Base-by-base conservation (phyloP, 495 filamentous ascomycete species). In the Penicillium egyptiacum region DNA sequence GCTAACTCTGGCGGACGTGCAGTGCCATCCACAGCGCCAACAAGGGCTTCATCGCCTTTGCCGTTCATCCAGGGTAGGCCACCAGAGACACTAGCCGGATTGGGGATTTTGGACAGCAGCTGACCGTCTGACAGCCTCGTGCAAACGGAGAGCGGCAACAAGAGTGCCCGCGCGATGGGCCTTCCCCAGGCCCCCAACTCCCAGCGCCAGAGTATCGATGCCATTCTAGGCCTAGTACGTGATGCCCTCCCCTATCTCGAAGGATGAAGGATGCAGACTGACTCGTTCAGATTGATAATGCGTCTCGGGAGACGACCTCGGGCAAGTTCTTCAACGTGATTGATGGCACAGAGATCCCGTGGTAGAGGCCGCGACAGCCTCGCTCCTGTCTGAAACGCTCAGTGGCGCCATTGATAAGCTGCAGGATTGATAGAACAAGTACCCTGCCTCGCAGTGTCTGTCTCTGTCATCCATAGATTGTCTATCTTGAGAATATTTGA, bases 301-400 rank as follows among this genome's bases (percentile, higher is more conserved):
- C 37, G 37, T 17, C 37, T 9, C n/a, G n/a, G n/a, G 37, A 40
- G n/a, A 40, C 37, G 16, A 40, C n/a, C 8, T 40, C 37, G 6
- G 37, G 37, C 8, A 40, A 19, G 37, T 40, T 19, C n/a, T 40
- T 17, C 3, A 17, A 40, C 37, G 37, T 19, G 5, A 40, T 40
- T 19, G n/a, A 40, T 40, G n/a, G 37, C 5, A 40, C 6, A 6
- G 37, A 19, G 37, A 19, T 40, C 37, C n/a, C n/a, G n/a, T 40
- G n/a, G 37, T 40, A 40, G 37, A 40, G n/a, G 37, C 37, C n/a
- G 37, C 37, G n/a, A 40, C n/a, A 40, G 37, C n/a, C n/a, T 40
- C n/a, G n/a, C 8, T n/a, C n/a, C 37, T 8, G 16, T 37, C 16
- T 40, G 2, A 40, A 40, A 40, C 12, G 37, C 25, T 26, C 7